Percentiles rank a stretch among this genome's conserved stretches.
Evolutionary conservation across 768 basidiomycete genomes (phyloP).

Genomic region (Leccinum subtestaceum): DNA sequence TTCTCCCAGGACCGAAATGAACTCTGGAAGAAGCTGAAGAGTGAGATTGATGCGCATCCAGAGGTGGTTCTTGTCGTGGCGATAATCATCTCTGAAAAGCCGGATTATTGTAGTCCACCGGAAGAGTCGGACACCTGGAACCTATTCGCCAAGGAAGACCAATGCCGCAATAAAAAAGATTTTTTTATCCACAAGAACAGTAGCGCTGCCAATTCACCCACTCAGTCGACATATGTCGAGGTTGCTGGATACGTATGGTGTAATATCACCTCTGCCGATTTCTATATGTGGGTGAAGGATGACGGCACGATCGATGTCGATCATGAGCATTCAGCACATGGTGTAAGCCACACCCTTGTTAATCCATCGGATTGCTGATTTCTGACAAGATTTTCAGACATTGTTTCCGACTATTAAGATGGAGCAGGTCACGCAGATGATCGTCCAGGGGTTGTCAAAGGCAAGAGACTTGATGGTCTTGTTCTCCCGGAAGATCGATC

Average conservation of each 20-base stretch:
- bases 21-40: neutral
- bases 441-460: neutral
- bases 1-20: neutral
- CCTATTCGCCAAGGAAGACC: neutral
- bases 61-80: neutral
- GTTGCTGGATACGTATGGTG: neutral
- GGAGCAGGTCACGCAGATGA: neutral
- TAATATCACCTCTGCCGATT: neutral
- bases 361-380: neutral
- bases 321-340: neutral
- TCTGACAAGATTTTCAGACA: neutral
- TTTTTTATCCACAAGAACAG: neutral
- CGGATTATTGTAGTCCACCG: neutral
- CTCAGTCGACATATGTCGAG: neutral
- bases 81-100: neutral
- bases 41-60: neutral
- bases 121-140: neutral
- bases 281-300: neutral
- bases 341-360: neutral
- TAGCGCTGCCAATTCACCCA: neutral
- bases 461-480: neutral
- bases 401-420: constrained; percentile 1
- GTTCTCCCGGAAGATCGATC: neutral
- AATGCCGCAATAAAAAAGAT: neutral
- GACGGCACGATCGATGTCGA: neutral